Percentiles rank a stretch among this genome's conserved stretches.
phyloP scores from a whole-genome alignment of 1,284 basidiomycete genomes.

The Sparassis latifolia region DNA sequence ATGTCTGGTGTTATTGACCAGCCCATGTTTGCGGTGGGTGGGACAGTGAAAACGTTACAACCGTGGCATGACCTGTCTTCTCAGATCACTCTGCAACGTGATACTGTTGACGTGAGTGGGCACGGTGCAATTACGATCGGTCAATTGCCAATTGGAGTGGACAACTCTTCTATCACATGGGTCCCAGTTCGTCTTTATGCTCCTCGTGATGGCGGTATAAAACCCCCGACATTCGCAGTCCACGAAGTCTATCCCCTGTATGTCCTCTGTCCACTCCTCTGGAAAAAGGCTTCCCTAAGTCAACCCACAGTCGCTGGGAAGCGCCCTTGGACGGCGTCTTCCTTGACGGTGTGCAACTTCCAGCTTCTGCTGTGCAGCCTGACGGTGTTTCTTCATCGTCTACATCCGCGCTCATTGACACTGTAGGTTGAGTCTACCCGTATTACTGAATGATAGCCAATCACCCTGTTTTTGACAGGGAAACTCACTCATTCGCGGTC shows the following conservation, averaged over 20 bases:
- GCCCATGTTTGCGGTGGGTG: conserved; percentile 37
- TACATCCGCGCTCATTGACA: conserved; percentile 48
- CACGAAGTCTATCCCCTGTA: conserved; percentile 31
- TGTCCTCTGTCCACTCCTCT: conserved; percentile 3
- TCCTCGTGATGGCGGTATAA: conserved; percentile 29
- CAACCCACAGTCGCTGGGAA: conserved; percentile 44
- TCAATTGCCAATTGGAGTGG: conserved; percentile 31
- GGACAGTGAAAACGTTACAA: no score
- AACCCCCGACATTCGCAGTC: conserved; percentile 28
- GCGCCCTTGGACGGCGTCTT: conserved; percentile 49
- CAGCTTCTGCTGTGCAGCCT: conserved; percentile 34
- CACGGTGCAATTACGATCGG: conserved; percentile 36
- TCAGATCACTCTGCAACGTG: conserved; percentile 34
- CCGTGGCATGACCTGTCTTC: no score
- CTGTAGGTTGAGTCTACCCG: conserved; percentile 26
- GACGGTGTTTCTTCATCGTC: conserved; percentile 24
- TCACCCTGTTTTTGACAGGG: conserved; percentile 19
- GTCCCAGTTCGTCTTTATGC: conserved; percentile 35
- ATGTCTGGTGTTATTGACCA: conserved; percentile 34
- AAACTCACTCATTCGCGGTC: conserved; percentile 34
- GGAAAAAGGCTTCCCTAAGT: background rate
- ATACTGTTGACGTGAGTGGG: conserved; percentile 31
- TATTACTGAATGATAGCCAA: background rate
- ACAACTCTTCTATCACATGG: conserved; percentile 36
- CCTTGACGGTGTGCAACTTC: conserved; percentile 44